Percentiles rank a stretch among this genome's conserved stretches.
Evolutionary conservation across 345 rosid species (phyloP).

Genomic region (Luvunga scandens): DNA sequence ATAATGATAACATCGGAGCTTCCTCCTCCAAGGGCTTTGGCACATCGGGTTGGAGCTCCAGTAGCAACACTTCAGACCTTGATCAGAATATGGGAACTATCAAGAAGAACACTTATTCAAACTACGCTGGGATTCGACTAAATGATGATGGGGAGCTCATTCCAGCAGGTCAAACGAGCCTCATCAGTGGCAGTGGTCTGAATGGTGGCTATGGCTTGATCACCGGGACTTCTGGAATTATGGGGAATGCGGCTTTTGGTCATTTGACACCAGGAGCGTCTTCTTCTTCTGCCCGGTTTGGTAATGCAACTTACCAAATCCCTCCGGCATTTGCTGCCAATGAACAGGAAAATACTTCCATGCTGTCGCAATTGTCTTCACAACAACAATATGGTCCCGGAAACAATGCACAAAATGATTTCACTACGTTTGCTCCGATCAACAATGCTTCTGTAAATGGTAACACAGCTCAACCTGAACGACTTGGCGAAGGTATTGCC

Average conservation of each 20-base stretch:
- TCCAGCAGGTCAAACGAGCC: constrained; percentile 3
- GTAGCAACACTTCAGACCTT: neutral
- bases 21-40: neutral
- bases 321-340: neutral
- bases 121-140: constrained; percentile 18
- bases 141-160: constrained; percentile 4
- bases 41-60: neutral
- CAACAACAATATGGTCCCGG: constrained; percentile 9
- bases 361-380: neutral
- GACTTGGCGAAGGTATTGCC: neutral
- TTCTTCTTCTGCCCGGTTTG: constrained; percentile 2
- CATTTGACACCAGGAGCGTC: constrained; percentile 2
- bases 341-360: constrained; percentile 9
- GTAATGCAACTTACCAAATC: neutral
- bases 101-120: neutral
- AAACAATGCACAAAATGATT: constrained; percentile 3
- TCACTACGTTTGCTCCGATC: neutral
- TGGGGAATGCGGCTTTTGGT: neutral
- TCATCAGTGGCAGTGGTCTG: neutral
- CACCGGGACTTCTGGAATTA: constrained; percentile 6
- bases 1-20: neutral
- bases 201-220: neutral
- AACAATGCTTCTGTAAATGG: neutral
- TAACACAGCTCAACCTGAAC: neutral
- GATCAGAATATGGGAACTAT: neutral